Evolutionary conservation across 2,329 filamentous ascomycete species (phyloP), one percentile per base, ranked within the genome.

Genomic region (Aspergillus ruber): DNA sequence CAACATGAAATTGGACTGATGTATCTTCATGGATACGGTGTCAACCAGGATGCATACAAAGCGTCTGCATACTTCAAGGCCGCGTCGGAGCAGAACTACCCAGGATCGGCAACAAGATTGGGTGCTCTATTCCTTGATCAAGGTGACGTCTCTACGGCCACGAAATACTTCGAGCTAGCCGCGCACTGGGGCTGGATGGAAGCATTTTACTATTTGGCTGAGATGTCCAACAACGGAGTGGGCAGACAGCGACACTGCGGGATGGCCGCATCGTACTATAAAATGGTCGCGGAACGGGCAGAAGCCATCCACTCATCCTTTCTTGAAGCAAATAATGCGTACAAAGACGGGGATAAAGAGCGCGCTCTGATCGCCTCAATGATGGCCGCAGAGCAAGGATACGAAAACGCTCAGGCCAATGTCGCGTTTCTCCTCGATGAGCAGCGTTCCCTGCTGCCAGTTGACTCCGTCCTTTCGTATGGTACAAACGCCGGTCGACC

Each of bases 331-430:
- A 95, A 95, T 58, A 77, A 82, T 41, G 90, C 89, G 0, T 94
- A 88, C 60, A 84, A 88, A 47, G 76, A 80, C 15, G 88, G 89
- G 4, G 86, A 95, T 60, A 76, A 82, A 25, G 88, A 95, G 58
- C 78, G 85, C 21, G 90, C 90, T 2, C 78, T 95, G 43, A 77
- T 95, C 15, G 79, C 84, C 45, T 90, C 90, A 54, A 80, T 95
- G 63, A 85, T 93, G 77, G 89, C 88, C 1, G 90, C 90, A 1
- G 90, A 96, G 64, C 90, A 95, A 68, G 90, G 90, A 12, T 95
- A 93, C 56, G 90, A 96, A 64, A 82, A 80, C 54, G 89, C 86
- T 0, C 90, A 96, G 68, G 88, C 89, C 44, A 96, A 96, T 51
- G 87, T 95, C 2, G 90, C 89, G 5, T 93, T 84, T 63, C 76